Base-by-base conservation (phyloP, 208 protist species). In the Leptomonas seymouri region DNA sequence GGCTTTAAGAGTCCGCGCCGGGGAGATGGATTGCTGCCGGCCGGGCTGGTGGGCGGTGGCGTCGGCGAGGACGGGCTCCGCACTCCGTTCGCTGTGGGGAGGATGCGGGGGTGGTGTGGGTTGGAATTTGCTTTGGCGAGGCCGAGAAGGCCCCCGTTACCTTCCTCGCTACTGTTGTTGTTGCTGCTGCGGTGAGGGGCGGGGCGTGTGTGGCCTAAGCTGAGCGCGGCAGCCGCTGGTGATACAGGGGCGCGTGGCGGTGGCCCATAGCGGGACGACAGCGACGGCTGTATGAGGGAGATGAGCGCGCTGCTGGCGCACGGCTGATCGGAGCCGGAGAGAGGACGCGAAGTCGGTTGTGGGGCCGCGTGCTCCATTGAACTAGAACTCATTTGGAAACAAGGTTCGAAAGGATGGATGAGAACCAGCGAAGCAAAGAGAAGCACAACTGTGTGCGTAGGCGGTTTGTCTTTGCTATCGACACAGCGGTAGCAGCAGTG, bases 201-300 rank as follows among this genome's bases (percentile, higher is more conserved):
- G 39, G 56, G 1, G 12, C 11, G 50, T 9, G n/a, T 9, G 27
- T 30, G 27, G 48, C 28, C 23, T 5, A 21, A 3, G 21, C 14
- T 27, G 31, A 21, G 54, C 39, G 27, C 20, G 9, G 11, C 7
- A 9, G 56, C 21, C n/a, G 41, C 5, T 6, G 28, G 39, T 1
- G 50, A 2, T 9, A 20, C 12, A 8, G 27, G 27, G 50, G 3
- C 27, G 28, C 31, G 31, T 15, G 25, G n/a, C 21, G 36, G 20
- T 15, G 56, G 23, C 5, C 21, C 11, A 20, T 34, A 46, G 21
- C 53, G 11, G 5, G 45, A 44, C 7, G 31, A 44, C 18, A 30
- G 49, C 46, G 27, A 45, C 30, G 53, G 44, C 31, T 16, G 60
- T 28, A 65, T 30, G n/a, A 55, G 46, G 12, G 60, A 44, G 30